Conservation (phyloP, 352 stramenopile species). For the Phytophthora nicotianae region DNA sequence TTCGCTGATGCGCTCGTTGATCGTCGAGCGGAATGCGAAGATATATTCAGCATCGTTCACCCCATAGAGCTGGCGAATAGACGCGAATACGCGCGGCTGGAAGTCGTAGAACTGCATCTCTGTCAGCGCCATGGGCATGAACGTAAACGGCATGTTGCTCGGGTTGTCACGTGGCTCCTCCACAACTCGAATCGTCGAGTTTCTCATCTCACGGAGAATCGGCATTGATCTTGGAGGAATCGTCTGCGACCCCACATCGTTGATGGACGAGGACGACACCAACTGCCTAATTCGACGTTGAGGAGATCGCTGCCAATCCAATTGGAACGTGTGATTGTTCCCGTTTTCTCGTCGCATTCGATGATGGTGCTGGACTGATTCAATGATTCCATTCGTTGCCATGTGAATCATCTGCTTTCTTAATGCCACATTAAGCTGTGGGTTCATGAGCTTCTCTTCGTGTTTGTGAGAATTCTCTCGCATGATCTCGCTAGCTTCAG, state of each 20-base stretch:
- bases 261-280: conserved; percentile 50
- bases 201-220: conserved; percentile 41
- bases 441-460: conserved; percentile 64
- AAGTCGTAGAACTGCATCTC: conserved; percentile 92
- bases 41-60: conserved; percentile 85
- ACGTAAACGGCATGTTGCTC: conserved; percentile 54
- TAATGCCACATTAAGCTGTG: conserved; percentile 86
- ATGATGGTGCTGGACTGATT: conserved; percentile 85
- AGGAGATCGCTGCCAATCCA: conserved; percentile 80
- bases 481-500: conserved; percentile 16
- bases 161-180: conserved; percentile 52
- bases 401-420: conserved; percentile 90
- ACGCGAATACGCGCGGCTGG: conserved; percentile 80
- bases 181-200: conserved; percentile 69
- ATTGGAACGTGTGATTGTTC: conserved; percentile 82
- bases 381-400: conserved; percentile 88
- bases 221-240: conserved; percentile 39
- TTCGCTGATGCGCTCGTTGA: conserved; percentile 91
- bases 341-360: conserved; percentile 64
- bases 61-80: conserved; percentile 67
- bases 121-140: conserved; percentile 70
- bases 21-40: conserved; percentile 77
- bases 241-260: conserved; percentile 34
- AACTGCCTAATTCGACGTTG: conserved; percentile 57
- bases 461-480: conserved; percentile 30